phyloP scores from a whole-genome alignment of 2,329 filamentous ascomycete species.

The Fusarium penzigii region DNA sequence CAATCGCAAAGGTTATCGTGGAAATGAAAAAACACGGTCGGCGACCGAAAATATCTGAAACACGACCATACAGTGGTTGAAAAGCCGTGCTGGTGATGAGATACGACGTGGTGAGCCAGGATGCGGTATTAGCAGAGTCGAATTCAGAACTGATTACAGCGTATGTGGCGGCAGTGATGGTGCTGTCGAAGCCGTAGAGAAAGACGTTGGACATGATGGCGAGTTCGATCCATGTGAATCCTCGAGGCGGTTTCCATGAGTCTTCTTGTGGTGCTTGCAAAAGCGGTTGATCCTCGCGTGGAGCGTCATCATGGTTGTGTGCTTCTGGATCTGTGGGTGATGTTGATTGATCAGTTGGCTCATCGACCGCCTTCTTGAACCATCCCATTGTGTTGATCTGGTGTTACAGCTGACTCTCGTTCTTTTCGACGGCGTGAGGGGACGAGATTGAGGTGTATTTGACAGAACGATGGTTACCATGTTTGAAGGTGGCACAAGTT shows the following conservation, averaged over 20 bases:
- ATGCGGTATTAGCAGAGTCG: conserved; percentile 69
- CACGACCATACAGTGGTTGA: conserved; percentile 69
- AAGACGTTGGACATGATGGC: conserved; percentile 68
- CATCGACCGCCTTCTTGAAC: too few relatives aligned
- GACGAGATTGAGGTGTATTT: too few relatives aligned
- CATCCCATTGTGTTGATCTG: too few relatives aligned
- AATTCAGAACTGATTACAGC: conserved; percentile 76
- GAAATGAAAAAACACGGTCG: conserved; percentile 65
- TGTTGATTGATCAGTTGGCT: too few relatives aligned
- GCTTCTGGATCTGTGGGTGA: too few relatives aligned
- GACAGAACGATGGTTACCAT: too few relatives aligned
- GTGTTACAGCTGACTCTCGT: too few relatives aligned
- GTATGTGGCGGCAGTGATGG: conserved; percentile 72
- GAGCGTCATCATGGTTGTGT: not conserved
- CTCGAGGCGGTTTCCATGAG: conserved; percentile 49
- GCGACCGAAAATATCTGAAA: conserved; percentile 70
- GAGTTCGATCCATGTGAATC: conserved; percentile 60
- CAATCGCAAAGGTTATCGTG: conserved; percentile 60
- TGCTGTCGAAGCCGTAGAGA: conserved; percentile 69
- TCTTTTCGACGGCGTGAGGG: too few relatives aligned
- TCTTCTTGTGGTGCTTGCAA: conserved; percentile 22
- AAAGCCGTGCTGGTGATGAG: conserved; percentile 71
- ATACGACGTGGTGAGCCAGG: conserved; percentile 74
- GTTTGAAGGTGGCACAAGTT: too few relatives aligned
- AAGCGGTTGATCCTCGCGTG: conserved; percentile 24